A percentile compares a stretch with the other conserved stretches of the same genome.
Conservation (phyloP, 169 alveolate genomes). For the Theileria parva region DNA sequence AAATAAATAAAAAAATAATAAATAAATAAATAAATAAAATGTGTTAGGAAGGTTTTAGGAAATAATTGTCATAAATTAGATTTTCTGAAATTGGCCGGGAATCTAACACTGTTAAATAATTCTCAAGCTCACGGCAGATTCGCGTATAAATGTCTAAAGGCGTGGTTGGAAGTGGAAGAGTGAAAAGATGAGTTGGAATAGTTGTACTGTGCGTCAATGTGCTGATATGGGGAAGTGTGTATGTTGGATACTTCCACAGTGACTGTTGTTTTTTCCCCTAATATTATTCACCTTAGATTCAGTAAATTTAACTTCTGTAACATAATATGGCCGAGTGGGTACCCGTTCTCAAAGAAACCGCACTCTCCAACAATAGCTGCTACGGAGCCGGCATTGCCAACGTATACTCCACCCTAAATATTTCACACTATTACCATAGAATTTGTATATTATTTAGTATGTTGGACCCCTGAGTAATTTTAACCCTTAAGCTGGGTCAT, state of each 20-base stretch:
- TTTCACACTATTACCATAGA: too few relatives aligned
- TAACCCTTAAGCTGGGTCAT: too few relatives aligned
- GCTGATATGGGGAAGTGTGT: constrained; percentile 31
- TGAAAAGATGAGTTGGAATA: background rate
- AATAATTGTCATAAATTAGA: too few relatives aligned
- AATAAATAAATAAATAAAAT: too few relatives aligned
- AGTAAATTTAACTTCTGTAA: background rate
- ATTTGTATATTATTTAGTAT: too few relatives aligned
- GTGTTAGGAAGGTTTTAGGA: background rate
- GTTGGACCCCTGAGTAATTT: too few relatives aligned
- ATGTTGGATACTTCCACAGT: background rate
- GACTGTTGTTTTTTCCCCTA: too few relatives aligned
- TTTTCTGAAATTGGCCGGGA: too few relatives aligned
- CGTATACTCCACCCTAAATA: constrained; percentile 22
- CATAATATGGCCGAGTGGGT: constrained; percentile 67
- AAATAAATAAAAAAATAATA: too few relatives aligned
- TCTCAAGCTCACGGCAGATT: background rate
- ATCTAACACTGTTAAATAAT: too few relatives aligned
- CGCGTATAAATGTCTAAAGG: background rate
- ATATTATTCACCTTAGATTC: background rate
- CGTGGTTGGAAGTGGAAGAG: background rate
- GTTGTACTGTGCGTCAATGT: constrained; percentile 9
- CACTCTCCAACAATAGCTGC: constrained; percentile 62
- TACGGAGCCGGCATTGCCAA: constrained; percentile 68
- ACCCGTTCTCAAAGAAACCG: constrained; percentile 55